Evolutionary conservation across 768 basidiomycete genomes (phyloP).

Genomic region (Leucosporidium creatinivorum): DNA sequence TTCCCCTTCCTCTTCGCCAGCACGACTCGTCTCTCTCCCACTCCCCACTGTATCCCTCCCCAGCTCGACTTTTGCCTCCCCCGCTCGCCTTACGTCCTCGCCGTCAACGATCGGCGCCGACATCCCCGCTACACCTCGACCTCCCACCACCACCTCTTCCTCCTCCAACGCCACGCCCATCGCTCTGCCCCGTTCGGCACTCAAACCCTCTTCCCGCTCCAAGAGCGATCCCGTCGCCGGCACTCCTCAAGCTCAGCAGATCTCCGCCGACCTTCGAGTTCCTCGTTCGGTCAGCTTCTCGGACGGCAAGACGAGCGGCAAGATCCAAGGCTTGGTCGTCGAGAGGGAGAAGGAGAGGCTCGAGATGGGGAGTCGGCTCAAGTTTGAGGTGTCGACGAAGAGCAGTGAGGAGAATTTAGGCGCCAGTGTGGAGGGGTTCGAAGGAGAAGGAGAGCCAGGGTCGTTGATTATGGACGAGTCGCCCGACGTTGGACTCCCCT

Average conservation of each 20-base stretch:
- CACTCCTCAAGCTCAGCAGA: no score
- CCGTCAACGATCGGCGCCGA: no score
- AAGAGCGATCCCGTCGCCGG: constrained; percentile 1
- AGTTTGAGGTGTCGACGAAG: constrained; percentile 31
- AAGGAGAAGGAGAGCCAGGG: constrained; percentile 27
- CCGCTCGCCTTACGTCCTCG: no score
- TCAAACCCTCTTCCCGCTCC: constrained; percentile 43
- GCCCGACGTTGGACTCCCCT: not conserved
- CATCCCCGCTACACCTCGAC: no score
- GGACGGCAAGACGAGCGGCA: constrained; percentile 82
- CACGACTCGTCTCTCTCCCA: no score
- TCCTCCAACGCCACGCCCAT: not conserved
- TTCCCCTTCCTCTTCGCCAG: no score
- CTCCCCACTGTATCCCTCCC: no score
- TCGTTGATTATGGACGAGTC: not conserved
- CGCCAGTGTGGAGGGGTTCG: constrained; percentile 11
- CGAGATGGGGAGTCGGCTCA: constrained; percentile 16
- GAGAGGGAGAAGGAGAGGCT: constrained; percentile 40
- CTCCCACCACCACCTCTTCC: not conserved
- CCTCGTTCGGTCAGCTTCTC: constrained; percentile 94
- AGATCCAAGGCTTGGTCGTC: constrained; percentile 52
- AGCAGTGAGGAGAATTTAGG: no score
- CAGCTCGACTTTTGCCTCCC: no score
- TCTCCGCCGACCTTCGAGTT: constrained; percentile 6
- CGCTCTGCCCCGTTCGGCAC: constrained; percentile 27